Base-by-base conservation (phyloP, 2,329 filamentous ascomycete species). In the Arthrobotrys sphaeroides region DNA sequence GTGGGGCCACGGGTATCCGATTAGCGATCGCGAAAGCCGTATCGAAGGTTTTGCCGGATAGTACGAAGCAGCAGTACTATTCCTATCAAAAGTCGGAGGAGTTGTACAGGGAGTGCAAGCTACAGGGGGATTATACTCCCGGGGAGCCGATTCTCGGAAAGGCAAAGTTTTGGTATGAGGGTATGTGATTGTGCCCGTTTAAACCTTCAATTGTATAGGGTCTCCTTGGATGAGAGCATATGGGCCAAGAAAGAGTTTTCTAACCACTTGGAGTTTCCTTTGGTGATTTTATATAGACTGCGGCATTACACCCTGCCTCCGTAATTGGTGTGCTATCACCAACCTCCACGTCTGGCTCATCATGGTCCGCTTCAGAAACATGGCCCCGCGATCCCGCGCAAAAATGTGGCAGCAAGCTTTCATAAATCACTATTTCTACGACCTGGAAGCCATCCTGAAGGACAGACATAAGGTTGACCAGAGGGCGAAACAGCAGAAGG, bases 281-380 rank as follows among this genome's bases (percentile, higher is more conserved):
- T n/a, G 43, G 12, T 26, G 2, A 10, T 31, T 7, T 33, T 26
- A 5, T 1, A 36, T 62, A 96, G 92, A 90, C 60, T 88, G 97
- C 77, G 88, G 88, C 24, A 88, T 99, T 16, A 86, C 88, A 31
- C 92, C 93, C 0, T 98, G 93, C 0, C 99, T 99, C 83, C 94
- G 90, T 81, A 94, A 92, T 68, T 99, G 95, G 95, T 92, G 93
- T 18, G 94, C 98, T 83, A 90, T 98, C 47, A 95, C 94, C 36
- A 96, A 97, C 86, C 87, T 99, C 72, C 94, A 99, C 85, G 91
- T 99, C 87, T 98, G 97, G 85, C 87, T 97, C 72, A 84, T 98
- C 73, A 91, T 92, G 66, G 91, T 92, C 33, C 75, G 79, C 20
- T 75, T 80, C 61, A 74, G 79, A 16, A 60, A 78, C 4, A 77